Base-by-base conservation (phyloP, 345 rosid species). In the Iberis pinnata region DNA sequence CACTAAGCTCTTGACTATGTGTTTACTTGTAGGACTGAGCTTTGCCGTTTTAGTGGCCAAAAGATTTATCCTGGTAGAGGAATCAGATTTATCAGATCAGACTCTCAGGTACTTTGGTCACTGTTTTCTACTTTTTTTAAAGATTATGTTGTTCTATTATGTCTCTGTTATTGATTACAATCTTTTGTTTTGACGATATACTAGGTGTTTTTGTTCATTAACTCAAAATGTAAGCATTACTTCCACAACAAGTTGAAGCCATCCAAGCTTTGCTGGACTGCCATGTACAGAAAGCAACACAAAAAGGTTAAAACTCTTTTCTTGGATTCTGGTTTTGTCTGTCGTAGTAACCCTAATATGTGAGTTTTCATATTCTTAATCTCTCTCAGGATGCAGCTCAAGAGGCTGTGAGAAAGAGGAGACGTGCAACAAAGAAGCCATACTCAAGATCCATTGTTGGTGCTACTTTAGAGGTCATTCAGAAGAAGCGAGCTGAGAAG, bases 171-270 rank as follows among this genome's bases (percentile, higher is more conserved):
- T 29, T 29, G 6, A 22, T 22, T 29, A 29, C 33, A 6, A 2
- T 10, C 3, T 32, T 10, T 10, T 32, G 2, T 9, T 32, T 10
- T 32, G 12, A n/a, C n/a, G n/a, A n/a, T n/a, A n/a, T n/a, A 9
- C 11, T 5, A 32, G 98, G 98, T 88, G 3, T 90, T 88, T 79
- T 81, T 90, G 74, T 88, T 90, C 42, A 64, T 68, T 17, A 92
- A 88, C 68, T 88, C 98, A 0, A 92, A 92, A 37, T 92, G 95
- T 75, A 84, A 88, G 77, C 76, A 89, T 77, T 88, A 92, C 64
- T 88, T 92, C 73, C 95, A 88, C 78, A 88, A 84, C 64, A 76
- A 86, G 18, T 53, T 84, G 76, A 90, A 88, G 89, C 96, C 95
- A 1, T 90, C 95, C 0, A 88, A 90, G 81, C 93, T 90, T 60